A percentile compares a stretch with the other conserved stretches of the same genome.
Evolutionary conservation across 1,284 basidiomycete species (phyloP).

Genomic region (Naganishia cerealis): DNA sequence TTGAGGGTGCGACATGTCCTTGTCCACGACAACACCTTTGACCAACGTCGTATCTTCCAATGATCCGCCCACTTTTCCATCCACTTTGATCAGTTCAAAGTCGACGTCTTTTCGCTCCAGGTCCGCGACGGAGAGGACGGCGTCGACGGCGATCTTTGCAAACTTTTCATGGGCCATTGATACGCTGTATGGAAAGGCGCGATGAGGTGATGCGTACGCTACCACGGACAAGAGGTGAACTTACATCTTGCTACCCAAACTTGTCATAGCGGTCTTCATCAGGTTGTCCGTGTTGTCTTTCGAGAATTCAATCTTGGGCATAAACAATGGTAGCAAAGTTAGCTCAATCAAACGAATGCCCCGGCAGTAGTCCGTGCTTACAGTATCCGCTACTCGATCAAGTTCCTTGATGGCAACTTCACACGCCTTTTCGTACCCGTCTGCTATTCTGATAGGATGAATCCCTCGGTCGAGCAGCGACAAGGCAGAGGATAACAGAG

Average conservation of each 20-base stretch:
- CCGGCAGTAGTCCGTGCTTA: conserved; percentile 48
- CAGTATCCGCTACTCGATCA: conserved; percentile 85
- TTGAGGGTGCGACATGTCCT: conserved; percentile 98
- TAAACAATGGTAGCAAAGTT: too few relatives aligned
- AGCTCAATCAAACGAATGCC: not conserved
- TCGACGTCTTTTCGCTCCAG: conserved; percentile 90
- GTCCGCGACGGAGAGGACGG: conserved; percentile 92
- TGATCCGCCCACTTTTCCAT: conserved; percentile 96
- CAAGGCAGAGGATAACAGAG: conserved; percentile 66
- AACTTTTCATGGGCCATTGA: conserved; percentile 95
- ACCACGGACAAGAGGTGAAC: conserved; percentile 37
- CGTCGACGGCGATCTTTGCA: conserved; percentile 95
- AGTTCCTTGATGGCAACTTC: conserved; percentile 83
- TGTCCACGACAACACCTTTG: conserved; percentile 79
- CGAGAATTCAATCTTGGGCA: conserved; percentile 65
- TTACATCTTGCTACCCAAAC: conserved; percentile 95
- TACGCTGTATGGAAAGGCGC: conserved; percentile 63
- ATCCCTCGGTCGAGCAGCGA: conserved; percentile 92
- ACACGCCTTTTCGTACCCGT: conserved; percentile 95
- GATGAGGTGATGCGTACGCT: conserved; percentile 6
- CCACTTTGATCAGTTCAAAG: conserved; percentile 98
- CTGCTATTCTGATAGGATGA: conserved; percentile 96
- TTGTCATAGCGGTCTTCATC: conserved; percentile 92
- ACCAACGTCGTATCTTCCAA: conserved; percentile 91
- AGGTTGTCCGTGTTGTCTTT: conserved; percentile 79